phyloP scores from a whole-genome alignment of 2,329 filamentous ascomycete genomes.

The Fusarium agapanthi region DNA sequence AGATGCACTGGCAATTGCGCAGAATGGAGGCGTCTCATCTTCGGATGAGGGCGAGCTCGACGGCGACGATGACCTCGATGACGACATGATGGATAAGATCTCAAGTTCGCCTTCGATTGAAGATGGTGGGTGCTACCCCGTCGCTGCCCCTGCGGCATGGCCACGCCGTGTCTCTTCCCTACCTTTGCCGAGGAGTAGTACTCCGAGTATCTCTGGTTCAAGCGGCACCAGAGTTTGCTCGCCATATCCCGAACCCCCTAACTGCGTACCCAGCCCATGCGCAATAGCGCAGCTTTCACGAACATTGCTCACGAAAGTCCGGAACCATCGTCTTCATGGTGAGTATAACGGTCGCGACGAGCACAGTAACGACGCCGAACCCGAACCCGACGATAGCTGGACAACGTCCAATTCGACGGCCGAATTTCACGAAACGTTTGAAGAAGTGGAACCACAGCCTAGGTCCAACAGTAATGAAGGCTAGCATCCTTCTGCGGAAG shows the following conservation, averaged over 20 bases:
- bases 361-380: slow-evolving; percentile 44
- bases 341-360: slow-evolving; percentile 52
- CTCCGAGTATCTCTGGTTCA: slow-evolving; percentile 35
- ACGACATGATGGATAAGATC: slow-evolving; percentile 98
- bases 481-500: slow-evolving; percentile 34
- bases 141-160: slow-evolving; percentile 50
- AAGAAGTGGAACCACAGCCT: background rate
- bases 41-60: slow-evolving; percentile 71
- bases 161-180: slow-evolving; percentile 57
- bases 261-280: slow-evolving; percentile 38
- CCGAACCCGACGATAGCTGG: slow-evolving; percentile 9
- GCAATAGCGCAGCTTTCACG: slow-evolving; percentile 32
- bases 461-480: slow-evolving; percentile 7
- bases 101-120: slow-evolving; percentile 98
- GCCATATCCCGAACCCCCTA: slow-evolving; percentile 52
- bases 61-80: slow-evolving; percentile 77
- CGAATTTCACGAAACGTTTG: slow-evolving; percentile 15
- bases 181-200: slow-evolving; percentile 46
- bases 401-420: slow-evolving; percentile 11
- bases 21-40: slow-evolving; percentile 65
- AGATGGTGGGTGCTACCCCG: slow-evolving; percentile 84
- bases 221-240: slow-evolving; percentile 45
- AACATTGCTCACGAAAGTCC: slow-evolving; percentile 20
- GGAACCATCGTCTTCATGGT: slow-evolving; percentile 59
- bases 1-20: slow-evolving; percentile 67